Evolutionary conservation across 2,329 filamentous ascomycete species (phyloP).

Genomic region (Penicillium digitatum): DNA sequence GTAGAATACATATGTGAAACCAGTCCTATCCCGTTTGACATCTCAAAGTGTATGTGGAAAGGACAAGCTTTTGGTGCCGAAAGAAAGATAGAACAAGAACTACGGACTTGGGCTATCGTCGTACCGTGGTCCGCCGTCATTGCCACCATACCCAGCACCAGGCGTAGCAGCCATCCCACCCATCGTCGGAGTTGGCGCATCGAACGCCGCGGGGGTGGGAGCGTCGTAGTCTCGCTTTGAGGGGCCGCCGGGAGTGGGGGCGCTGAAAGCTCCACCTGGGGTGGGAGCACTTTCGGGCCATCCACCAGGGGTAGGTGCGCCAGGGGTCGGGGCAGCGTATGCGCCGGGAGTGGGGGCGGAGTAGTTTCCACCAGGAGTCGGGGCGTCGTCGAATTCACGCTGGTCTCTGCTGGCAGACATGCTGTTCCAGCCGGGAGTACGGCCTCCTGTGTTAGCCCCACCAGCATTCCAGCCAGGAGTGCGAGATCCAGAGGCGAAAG

Average conservation of each 20-base stretch:
- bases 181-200: slow-evolving; percentile 50
- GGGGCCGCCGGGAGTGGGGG: slow-evolving; percentile 41
- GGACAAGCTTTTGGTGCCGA: slow-evolving; percentile 16
- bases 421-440: slow-evolving; percentile 45
- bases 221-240: slow-evolving; percentile 28
- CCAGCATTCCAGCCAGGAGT: slow-evolving; percentile 68
- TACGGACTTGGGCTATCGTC: slow-evolving; percentile 44
- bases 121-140: slow-evolving; percentile 43
- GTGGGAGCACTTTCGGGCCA: slow-evolving; percentile 46
- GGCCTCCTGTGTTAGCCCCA: slow-evolving; percentile 48
- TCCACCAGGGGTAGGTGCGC: slow-evolving; percentile 52
- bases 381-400: slow-evolving; percentile 62
- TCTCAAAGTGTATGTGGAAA: slow-evolving; percentile 9
- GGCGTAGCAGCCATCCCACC: slow-evolving; percentile 38
- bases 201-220: slow-evolving; percentile 28
- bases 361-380: slow-evolving; percentile 65
- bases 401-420: slow-evolving; percentile 27
- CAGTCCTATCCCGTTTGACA: slow-evolving; percentile 14
- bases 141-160: slow-evolving; percentile 36
- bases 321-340: slow-evolving; percentile 62
- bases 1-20: slow-evolving; percentile 25
- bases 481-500: slow-evolving; percentile 66
- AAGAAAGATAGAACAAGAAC: slow-evolving; percentile 10
- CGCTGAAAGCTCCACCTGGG: slow-evolving; percentile 44
- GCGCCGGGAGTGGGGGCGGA: slow-evolving; percentile 64